A percentile compares a stretch with the other conserved stretches of the same genome.
These are phyloP conservation scores for Colletotrichum orchidophilum DNA, from an alignment of 2,329 filamentous ascomycete species.

Conservation along the genomic window DNA sequence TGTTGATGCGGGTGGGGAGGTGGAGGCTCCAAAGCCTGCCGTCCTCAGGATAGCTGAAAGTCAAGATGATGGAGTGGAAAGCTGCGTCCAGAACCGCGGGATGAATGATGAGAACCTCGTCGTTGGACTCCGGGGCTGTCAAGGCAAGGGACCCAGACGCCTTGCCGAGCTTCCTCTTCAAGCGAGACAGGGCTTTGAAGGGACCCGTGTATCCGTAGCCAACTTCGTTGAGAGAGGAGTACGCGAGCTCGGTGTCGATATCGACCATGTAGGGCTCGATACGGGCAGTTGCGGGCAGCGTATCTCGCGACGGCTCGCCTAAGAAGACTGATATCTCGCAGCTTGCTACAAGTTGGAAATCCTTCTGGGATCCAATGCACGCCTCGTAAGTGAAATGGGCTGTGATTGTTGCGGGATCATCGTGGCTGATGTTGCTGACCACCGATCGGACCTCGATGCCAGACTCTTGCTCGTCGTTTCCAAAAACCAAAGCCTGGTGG, in stretches of 20 bases:
- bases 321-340: not conserved
- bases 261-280: not conserved
- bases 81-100: conserved; percentile 45
- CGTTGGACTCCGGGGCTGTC: conserved; percentile 34
- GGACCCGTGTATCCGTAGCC: conserved; percentile 13
- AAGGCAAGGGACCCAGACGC: not conserved
- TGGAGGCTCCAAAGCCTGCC: conserved; percentile 43
- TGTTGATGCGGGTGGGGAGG: conserved; percentile 41
- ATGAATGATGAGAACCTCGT: conserved; percentile 34
- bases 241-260: conserved; percentile 6
- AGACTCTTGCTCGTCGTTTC: not conserved
- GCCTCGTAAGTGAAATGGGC: not conserved
- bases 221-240: not conserved
- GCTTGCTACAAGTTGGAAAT: conserved; percentile 15
- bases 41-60: conserved; percentile 44
- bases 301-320: not conserved
- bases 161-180: conserved; percentile 1
- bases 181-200: not conserved
- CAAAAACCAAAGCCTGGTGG: not conserved
- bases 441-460: not conserved
- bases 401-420: not conserved
- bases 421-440: not conserved
- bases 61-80: conserved; percentile 45
- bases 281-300: not conserved
- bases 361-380: not conserved